These are phyloP conservation scores for Kazachstania africana DNA, from an alignment of 805 yeast species.

Conservation along the genomic window DNA sequence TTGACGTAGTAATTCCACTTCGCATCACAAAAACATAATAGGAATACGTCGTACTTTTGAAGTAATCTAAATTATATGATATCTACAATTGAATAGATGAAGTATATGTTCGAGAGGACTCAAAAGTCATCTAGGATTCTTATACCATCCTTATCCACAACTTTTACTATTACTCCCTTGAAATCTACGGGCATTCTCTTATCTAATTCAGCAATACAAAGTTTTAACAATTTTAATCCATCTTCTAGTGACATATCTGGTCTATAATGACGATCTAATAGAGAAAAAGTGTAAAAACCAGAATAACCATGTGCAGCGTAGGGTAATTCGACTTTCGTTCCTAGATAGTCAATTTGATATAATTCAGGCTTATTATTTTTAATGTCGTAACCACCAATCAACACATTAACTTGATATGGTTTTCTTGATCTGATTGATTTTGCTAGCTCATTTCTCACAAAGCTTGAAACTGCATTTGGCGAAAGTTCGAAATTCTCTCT, in stretches of 20 bases:
- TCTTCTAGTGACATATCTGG: conserved; percentile 64
- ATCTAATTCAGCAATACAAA: conserved; percentile 68
- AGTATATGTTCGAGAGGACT: too few relatives aligned
- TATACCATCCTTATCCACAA: conserved; percentile 53
- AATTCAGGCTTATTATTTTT: conserved; percentile 50
- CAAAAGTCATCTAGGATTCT: conserved; percentile 29
- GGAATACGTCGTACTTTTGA: too few relatives aligned
- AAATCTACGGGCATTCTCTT: conserved; percentile 71
- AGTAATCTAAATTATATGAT: too few relatives aligned
- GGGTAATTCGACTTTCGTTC: conserved; percentile 82
- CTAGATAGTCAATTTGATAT: conserved; percentile 88
- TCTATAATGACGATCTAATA: conserved; percentile 82
- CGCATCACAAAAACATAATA: too few relatives aligned
- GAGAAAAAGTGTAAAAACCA: conserved; percentile 85
- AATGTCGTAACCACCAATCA: conserved; percentile 70
- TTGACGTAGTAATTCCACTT: too few relatives aligned
- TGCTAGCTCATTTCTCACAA: conserved; percentile 80
- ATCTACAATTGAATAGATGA: too few relatives aligned
- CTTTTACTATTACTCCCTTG: conserved; percentile 69
- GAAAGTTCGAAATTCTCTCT: conserved; percentile 73
- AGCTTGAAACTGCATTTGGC: conserved; percentile 79
- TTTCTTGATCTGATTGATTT: conserved; percentile 82
- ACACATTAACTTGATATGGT: conserved; percentile 89
- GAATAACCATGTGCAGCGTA: conserved; percentile 98
- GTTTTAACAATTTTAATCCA: conserved; percentile 61